Conservation (phyloP, 2,329 filamentous ascomycete genomes). For the Talaromyces verruculosus region DNA sequence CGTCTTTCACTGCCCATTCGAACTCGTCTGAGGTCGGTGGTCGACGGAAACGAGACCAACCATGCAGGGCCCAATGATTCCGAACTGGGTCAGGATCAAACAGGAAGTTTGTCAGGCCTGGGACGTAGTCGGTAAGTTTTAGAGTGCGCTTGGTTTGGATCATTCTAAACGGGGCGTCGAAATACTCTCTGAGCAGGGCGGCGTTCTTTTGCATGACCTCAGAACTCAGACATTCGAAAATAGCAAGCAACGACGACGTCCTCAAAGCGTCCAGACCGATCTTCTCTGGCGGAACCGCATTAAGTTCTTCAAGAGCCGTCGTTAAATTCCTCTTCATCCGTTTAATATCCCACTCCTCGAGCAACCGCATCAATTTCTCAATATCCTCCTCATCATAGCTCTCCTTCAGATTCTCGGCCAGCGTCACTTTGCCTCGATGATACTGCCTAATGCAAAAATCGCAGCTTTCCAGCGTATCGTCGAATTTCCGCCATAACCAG, state of each 20-base stretch:
- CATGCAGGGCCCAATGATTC: conserved; percentile 65
- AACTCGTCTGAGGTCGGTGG: conserved; percentile 72
- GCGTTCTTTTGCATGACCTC: conserved; percentile 68
- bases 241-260: conserved; percentile 67
- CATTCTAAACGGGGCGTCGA: conserved; percentile 79
- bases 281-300: conserved; percentile 50
- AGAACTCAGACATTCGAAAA: conserved; percentile 87
- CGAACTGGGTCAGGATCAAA: conserved; percentile 69
- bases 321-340: conserved; percentile 62
- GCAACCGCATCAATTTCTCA: conserved; percentile 54
- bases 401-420: conserved; percentile 64
- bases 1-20: conserved; percentile 79
- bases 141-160: conserved; percentile 78
- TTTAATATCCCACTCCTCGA: conserved; percentile 61
- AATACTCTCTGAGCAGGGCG: conserved; percentile 56
- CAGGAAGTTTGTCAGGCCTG: conserved; percentile 80
- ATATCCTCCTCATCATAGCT: conserved; percentile 50
- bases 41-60: conserved; percentile 66
- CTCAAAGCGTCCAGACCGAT: conserved; percentile 54
- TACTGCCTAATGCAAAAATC: conserved; percentile 71
- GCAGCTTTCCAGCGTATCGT: conserved; percentile 62
- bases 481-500: conserved; percentile 59
- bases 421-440: conserved; percentile 65
- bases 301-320: conserved; percentile 57
- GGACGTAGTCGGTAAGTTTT: conserved; percentile 71